Base-by-base conservation (phyloP, 2,329 filamentous ascomycete species). In the Tolypocladium amazonense region DNA sequence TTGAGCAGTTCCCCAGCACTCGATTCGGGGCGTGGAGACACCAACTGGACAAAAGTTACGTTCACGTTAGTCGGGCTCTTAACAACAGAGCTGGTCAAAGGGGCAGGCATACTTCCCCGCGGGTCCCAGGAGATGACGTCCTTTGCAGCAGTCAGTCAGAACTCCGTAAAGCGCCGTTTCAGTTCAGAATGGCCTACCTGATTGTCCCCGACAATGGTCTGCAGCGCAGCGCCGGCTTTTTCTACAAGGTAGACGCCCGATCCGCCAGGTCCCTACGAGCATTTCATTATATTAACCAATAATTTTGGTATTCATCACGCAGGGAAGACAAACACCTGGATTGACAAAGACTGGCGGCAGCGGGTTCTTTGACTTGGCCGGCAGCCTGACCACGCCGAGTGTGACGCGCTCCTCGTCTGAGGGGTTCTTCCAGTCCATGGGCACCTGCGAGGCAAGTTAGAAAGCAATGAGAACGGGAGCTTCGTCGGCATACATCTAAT, bases 61-160 rank as follows among this genome's bases (percentile, higher is more conserved):
- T n/a, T n/a, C n/a, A 9, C 15, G 25, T 52, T 52, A 30, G 47
- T 8, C 14, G 14, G 27, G 14, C 23, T 14, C 33, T 35, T 14
- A 12, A 25, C 23, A 47, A 9, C 3, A 25, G 27, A 30, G 15
- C 37, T 35, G 27, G 33, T 35, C 1, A 11, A 35, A 15, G 20
- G 43, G 2, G 14, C 1, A 30, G n/a, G 64, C 70, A 64, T 60
- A 72, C 75, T 69, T 25, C 80, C 80, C 27, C 80, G 73, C 1
- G 79, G 79, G 57, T 83, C 79, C 58, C 79, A 82, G 50, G 76
- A 75, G 59, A 83, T 74, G 2, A 83, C 72, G 56, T 83, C 79
- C 70, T 76, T 41, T 7, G 12, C 3, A 35, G 1, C 23, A 25
- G 27, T 56, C 55, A 25, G 27, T 56, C 55, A 45, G 55, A 30